Percentiles rank a stretch among this genome's conserved stretches.
phyloP scores from a whole-genome alignment of 768 basidiomycete genomes.

The Termitomyces sp. region DNA sequence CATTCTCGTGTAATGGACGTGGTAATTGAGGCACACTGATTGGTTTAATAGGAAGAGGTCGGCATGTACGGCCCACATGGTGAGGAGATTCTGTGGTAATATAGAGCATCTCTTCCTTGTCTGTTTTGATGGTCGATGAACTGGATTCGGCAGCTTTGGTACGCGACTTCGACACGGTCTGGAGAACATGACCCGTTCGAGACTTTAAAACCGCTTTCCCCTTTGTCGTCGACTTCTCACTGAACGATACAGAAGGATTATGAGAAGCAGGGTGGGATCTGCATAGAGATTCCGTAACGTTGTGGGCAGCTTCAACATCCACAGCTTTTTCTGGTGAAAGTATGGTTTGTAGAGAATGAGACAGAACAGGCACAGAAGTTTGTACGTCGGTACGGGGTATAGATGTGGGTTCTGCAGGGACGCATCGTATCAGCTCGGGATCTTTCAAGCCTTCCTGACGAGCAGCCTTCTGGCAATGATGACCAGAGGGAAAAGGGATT shows the following conservation, averaged over 20 bases:
- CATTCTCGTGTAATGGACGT: slow-evolving; percentile 1
- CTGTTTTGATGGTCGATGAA: not conserved
- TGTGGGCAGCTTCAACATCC: not conserved
- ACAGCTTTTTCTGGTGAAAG: not conserved
- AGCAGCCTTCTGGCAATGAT: not conserved
- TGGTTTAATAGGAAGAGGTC: slow-evolving; percentile 8
- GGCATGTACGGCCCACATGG: slow-evolving; percentile 23
- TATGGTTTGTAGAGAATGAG: not conserved
- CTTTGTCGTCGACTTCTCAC: not conserved
- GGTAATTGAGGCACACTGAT: not conserved
- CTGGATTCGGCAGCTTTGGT: not conserved
- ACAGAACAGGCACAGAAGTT: not conserved
- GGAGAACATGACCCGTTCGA: not conserved
- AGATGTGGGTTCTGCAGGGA: not conserved
- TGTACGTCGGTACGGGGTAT: not conserved
- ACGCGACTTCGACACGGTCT: not conserved
- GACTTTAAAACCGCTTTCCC: not conserved
- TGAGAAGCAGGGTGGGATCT: too few relatives aligned
- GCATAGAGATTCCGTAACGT: not conserved
- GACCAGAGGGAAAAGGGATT: not conserved
- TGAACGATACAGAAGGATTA: not conserved
- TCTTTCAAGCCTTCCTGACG: not conserved
- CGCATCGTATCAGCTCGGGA: not conserved
- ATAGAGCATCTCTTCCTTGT: not conserved
- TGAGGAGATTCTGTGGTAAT: slow-evolving; percentile 10